Evolutionary conservation across 805 yeast genomes (phyloP).

Genomic region (Candida xyloterini): DNA sequence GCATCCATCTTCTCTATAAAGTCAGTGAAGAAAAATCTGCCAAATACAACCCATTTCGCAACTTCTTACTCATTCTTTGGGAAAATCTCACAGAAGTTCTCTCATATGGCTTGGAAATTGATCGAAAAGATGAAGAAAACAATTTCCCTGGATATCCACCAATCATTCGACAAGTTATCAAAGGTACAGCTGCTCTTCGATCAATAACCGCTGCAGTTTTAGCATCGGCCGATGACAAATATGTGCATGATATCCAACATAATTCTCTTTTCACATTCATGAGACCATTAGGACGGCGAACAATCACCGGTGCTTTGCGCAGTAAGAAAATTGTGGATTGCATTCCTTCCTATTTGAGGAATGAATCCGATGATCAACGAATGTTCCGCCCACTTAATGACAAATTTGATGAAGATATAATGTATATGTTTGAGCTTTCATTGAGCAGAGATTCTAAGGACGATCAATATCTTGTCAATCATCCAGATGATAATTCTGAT

Average conservation of each 20-base stretch:
- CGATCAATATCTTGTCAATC: conserved; percentile 20
- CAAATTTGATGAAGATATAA: conserved; percentile 58
- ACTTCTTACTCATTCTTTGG: conserved; percentile 60
- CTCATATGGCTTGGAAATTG: conserved; percentile 58
- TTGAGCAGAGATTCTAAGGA: conserved; percentile 28
- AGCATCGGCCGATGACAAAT: conserved; percentile 42
- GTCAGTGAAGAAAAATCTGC: conserved; percentile 37
- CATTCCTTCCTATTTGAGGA: not conserved
- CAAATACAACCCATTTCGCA: conserved; percentile 58
- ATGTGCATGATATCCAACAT: conserved; percentile 55
- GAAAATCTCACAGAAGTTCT: conserved; percentile 60
- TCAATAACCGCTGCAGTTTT: conserved; percentile 58
- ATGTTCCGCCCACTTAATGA: conserved; percentile 48
- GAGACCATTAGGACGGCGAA: conserved; percentile 64
- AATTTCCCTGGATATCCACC: conserved; percentile 42
- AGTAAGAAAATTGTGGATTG: not conserved
- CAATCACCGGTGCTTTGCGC: conserved; percentile 54
- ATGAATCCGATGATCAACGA: not conserved
- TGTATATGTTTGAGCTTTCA: conserved; percentile 35
- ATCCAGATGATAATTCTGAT: conserved; percentile 24
- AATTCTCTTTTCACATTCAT: conserved; percentile 58
- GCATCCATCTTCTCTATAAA: conserved; percentile 43
- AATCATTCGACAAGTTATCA: conserved; percentile 45
- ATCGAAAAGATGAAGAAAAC: conserved; percentile 45
- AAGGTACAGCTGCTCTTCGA: conserved; percentile 65